These are phyloP conservation scores for Candida pseudoglaebosa DNA, from an alignment of 805 yeast genomes.

Conservation along the genomic window DNA sequence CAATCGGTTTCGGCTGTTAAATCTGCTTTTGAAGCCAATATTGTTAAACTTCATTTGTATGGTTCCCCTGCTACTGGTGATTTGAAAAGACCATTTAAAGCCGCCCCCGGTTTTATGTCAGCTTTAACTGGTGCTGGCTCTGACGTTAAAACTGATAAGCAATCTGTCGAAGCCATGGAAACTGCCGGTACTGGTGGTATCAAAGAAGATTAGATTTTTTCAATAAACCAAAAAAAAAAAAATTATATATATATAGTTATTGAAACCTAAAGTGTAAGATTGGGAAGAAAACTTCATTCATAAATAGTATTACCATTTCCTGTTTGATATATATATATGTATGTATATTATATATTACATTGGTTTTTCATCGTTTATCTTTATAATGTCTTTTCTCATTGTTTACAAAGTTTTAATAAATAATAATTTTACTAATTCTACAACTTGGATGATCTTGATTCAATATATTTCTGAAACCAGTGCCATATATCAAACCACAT, in stretches of 20 bases:
- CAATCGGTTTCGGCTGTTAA: constrained; percentile 89
- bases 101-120: constrained; percentile 49
- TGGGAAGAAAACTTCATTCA: no score
- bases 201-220: constrained; percentile 77
- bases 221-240: not conserved
- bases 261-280: no score
- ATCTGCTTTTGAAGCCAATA: constrained; percentile 83
- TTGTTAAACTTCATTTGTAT: constrained; percentile 86
- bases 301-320: not conserved
- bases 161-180: constrained; percentile 81
- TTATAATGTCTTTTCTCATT: no score
- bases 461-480: no score
- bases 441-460: no score
- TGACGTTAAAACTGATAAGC: constrained; percentile 78
- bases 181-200: constrained; percentile 81
- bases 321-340: no score
- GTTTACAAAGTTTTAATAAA: no score
- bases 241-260: no score
- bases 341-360: no score
- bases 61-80: constrained; percentile 83
- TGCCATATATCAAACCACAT: no score
- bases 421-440: no score
- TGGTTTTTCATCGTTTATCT: no score
- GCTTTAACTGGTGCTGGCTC: constrained; percentile 53
- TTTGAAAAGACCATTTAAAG: constrained; percentile 94